These are phyloP conservation scores for Paramecium pentaurelia DNA, from an alignment of 73 alveolate species.

Conservation along the genomic window DNA sequence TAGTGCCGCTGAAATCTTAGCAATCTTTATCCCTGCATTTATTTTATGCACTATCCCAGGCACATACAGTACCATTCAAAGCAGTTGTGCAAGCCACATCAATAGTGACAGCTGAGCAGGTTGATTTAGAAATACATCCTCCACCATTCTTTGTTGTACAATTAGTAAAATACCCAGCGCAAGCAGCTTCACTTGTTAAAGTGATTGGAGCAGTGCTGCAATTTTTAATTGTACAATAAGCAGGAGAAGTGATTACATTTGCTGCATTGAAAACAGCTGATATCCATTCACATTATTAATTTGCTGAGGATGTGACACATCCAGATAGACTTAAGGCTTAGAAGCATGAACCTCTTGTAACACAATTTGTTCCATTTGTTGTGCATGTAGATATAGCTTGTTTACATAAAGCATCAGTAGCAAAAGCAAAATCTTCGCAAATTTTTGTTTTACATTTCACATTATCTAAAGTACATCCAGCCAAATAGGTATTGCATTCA, in stretches of 20 bases:
- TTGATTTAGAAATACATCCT: conserved; percentile 5
- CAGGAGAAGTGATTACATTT: not conserved
- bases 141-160: conserved; percentile 42
- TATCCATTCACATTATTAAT: not conserved
- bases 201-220: conserved; percentile 29
- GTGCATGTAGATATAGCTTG: not conserved
- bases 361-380: conserved; percentile 17
- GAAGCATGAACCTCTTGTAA: conserved; percentile 24
- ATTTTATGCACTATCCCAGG: not conserved
- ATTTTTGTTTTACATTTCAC: too few species aligned
- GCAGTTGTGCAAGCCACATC: conserved; percentile 29
- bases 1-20: conserved; percentile 14
- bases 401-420: not conserved
- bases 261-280: not conserved
- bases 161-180: not conserved
- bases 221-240: not conserved
- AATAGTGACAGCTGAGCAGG: not conserved
- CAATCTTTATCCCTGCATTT: not conserved
- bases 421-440: too few species aligned
- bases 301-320: not conserved
- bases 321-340: not conserved
- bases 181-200: not conserved
- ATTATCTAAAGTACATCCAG: too few species aligned
- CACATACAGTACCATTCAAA: not conserved
- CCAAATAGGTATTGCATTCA: too few species aligned